phyloP scores from a whole-genome alignment of 768 basidiomycete species.

The Leccinum subgranulosum region DNA sequence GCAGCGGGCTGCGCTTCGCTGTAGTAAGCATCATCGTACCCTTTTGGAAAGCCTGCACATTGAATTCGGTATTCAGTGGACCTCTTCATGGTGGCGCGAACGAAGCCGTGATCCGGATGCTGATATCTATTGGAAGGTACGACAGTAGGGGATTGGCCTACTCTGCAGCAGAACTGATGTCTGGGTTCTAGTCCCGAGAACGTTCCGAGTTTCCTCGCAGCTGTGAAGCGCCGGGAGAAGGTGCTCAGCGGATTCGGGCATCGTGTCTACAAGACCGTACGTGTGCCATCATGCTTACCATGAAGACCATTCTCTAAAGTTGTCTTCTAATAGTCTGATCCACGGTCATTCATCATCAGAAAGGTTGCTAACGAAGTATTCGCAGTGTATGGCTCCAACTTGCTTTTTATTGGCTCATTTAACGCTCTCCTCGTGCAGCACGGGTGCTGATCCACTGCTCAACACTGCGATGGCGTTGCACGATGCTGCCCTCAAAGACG shows the following conservation, averaged over 20 bases:
- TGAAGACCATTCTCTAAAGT: background rate
- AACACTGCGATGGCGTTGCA: constrained; percentile 89
- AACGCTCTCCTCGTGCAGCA: constrained; percentile 41
- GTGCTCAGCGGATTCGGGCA: constrained; percentile 91
- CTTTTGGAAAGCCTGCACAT: background rate
- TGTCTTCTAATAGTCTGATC: constrained; percentile 62
- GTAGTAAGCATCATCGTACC: constrained; percentile 50
- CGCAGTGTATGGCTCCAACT: constrained; percentile 54
- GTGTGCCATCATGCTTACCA: constrained; percentile 12
- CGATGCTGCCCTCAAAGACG: constrained; percentile 85
- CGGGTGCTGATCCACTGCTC: constrained; percentile 79
- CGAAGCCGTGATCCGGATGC: constrained; percentile 93
- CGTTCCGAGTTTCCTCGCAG: constrained; percentile 80
- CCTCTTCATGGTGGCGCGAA: constrained; percentile 72
- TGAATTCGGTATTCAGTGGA: constrained; percentile 6
- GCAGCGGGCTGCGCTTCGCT: constrained; percentile 87
- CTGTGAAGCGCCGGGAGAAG: constrained; percentile 85
- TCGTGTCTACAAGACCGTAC: constrained; percentile 73
- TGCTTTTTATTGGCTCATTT: background rate
- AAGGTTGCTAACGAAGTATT: constrained; percentile 93
- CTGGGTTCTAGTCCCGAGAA: constrained; percentile 60
- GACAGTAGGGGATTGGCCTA: constrained; percentile 16
- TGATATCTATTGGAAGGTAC: constrained; percentile 81
- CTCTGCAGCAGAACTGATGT: background rate
- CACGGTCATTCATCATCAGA: constrained; percentile 86